Evolutionary conservation across 2,329 filamentous ascomycete genomes (phyloP), one percentile per base, ranked within the genome.

Genomic region (Laburnicola sp.): DNA sequence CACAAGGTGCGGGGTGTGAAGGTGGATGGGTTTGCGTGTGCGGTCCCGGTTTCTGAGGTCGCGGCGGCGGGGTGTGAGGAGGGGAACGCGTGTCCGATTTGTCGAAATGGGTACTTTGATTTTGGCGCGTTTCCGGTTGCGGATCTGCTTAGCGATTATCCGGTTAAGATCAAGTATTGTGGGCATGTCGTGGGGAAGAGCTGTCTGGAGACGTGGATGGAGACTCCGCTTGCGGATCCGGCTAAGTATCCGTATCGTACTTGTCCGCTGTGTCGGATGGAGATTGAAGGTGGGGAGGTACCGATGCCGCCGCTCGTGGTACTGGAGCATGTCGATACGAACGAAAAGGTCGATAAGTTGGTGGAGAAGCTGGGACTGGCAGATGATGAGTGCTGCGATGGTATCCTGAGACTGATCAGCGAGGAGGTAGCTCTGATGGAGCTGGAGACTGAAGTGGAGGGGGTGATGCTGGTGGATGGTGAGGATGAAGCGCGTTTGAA

Each of bases 121-220:
- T 41, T 59, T 1, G 9, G 38, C 2, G 42, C 45, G 1, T 60
- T 51, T 39, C 26, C 53, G 0, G 37, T 56, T 6, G 22, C 52
- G 7, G 56, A 62, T 2, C 48, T 64, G 2, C 41, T 66, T 0
- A 51, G 53, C 11, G 64, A 66, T 45, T 65, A 54, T 26, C 60
- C 62, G 6, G 58, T 64, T 2, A 56, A 58, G 2, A 65, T 66
- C 44, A 66, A 65, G 30, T 45, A 63, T 42, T 66, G 64, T 30
- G 62, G 64, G 2, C 64, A 66, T 38, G 26, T 64, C 11, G 36
- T 65, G 4, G 64, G 64, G 3, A 66, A 63, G 30, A 22, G 44
- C 0, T 66, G 64, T 43, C 54, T 66, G 4, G 59, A 63, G 47
- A 48, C 47, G 25, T 66, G 62, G 64, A 62, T 65, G 57, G 11